Percentiles rank a stretch among this genome's conserved stretches.
Conservation (phyloP, 169 alveolate genomes). For the Plasmodium knowlesi region DNA sequence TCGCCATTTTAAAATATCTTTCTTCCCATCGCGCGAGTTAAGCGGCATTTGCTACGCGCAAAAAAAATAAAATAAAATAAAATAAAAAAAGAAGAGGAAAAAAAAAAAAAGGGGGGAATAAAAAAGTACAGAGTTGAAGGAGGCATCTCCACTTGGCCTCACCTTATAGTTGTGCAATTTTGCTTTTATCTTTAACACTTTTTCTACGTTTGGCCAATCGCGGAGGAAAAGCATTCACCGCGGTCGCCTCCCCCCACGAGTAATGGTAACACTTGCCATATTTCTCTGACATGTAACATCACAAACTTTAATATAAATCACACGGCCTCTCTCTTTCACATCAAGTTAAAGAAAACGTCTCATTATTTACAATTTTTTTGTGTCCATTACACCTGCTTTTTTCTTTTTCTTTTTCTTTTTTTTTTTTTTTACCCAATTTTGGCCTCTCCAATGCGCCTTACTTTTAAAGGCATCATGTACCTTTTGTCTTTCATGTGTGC, state of each 20-base stretch:
- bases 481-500: constrained; percentile 73
- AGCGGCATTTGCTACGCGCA: not conserved
- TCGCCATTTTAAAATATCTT: not conserved
- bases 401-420: not conserved
- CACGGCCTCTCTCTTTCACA: not conserved
- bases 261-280: not conserved
- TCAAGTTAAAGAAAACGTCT: not conserved
- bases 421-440: not conserved
- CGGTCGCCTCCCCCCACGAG: not conserved
- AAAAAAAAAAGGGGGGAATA: not conserved
- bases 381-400: not conserved
- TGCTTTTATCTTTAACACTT: not conserved
- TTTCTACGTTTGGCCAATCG: not conserved
- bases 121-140: not conserved
- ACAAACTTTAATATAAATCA: not conserved
- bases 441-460: not conserved
- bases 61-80: no score
- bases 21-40: not conserved
- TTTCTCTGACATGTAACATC: not conserved
- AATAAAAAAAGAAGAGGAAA: not conserved
- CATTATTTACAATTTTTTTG: not conserved
- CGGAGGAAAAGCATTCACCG: not conserved
- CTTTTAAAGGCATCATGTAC: not conserved
- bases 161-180: not conserved
- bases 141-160: not conserved